phyloP scores from a whole-genome alignment of 164 flowering plant species.

The Dillenia turbinata region DNA sequence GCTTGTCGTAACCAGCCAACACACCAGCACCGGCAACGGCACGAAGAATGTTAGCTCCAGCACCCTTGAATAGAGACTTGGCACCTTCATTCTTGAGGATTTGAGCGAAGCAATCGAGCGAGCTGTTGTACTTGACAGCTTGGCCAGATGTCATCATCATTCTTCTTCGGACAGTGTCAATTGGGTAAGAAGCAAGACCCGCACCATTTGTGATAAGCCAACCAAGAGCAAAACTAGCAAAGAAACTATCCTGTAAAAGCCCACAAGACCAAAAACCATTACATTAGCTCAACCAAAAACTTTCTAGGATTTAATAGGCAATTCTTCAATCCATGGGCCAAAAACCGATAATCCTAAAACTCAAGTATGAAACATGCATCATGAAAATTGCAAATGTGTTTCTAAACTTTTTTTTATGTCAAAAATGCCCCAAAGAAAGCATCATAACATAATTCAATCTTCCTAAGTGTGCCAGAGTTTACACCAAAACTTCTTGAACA shows the following conservation, averaged over 20 bases:
- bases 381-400: not conserved
- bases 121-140: conserved; percentile 72
- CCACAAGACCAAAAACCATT: no score
- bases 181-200: conserved; percentile 68
- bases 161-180: conserved; percentile 70
- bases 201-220: conserved; percentile 72
- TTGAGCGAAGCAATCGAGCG: conserved; percentile 53
- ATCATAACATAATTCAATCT: no score
- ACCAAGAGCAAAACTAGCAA: conserved; percentile 68
- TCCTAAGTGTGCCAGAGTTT: no score
- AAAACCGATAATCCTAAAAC: conserved; percentile 3
- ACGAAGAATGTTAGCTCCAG: conserved; percentile 73
- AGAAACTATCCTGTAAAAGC: conserved; percentile 56
- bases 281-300: no score
- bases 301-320: no score
- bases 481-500: not conserved
- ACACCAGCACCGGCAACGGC: conserved; percentile 81
- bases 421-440: no score
- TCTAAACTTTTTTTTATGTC: no score
- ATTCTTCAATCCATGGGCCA: no score
- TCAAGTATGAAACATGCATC: not conserved
- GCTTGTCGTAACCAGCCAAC: conserved; percentile 71
- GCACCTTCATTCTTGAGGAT: conserved; percentile 62
- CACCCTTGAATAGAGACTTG: conserved; percentile 68
- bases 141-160: conserved; percentile 83